These are phyloP conservation scores for Leishmania major DNA, from an alignment of 208 protist genomes.

Conservation along the genomic window DNA sequence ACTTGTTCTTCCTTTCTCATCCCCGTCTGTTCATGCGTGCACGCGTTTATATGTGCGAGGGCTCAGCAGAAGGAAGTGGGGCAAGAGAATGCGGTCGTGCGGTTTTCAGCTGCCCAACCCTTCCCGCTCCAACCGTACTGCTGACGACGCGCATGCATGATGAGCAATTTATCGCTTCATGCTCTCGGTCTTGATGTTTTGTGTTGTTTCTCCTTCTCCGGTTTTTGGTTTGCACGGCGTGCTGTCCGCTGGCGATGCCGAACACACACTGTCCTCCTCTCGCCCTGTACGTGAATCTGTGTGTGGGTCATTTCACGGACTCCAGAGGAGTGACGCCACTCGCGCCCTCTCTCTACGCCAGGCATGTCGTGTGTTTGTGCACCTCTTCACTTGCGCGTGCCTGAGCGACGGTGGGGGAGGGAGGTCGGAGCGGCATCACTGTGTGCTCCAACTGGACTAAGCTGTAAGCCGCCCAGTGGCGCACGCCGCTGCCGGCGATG, in stretches of 20 bases:
- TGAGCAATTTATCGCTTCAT: background rate
- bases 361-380: background rate
- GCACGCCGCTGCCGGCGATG: background rate
- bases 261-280: background rate
- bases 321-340: no score
- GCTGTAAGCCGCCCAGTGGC: background rate
- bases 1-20: background rate
- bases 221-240: background rate
- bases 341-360: background rate
- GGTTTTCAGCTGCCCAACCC: background rate
- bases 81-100: background rate
- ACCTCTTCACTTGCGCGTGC: background rate
- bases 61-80: background rate
- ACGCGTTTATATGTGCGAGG: background rate
- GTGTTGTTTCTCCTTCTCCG: background rate
- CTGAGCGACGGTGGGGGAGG: background rate
- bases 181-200: background rate
- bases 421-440: background rate
- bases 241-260: background rate
- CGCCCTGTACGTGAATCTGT: background rate
- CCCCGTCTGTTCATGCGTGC: background rate
- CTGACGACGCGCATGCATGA: background rate
- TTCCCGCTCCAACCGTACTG: background rate
- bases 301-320: background rate
- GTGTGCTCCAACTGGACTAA: background rate